phyloP scores from a whole-genome alignment of 768 basidiomycete genomes.

The Trichaptum fuscoviolaceum region DNA sequence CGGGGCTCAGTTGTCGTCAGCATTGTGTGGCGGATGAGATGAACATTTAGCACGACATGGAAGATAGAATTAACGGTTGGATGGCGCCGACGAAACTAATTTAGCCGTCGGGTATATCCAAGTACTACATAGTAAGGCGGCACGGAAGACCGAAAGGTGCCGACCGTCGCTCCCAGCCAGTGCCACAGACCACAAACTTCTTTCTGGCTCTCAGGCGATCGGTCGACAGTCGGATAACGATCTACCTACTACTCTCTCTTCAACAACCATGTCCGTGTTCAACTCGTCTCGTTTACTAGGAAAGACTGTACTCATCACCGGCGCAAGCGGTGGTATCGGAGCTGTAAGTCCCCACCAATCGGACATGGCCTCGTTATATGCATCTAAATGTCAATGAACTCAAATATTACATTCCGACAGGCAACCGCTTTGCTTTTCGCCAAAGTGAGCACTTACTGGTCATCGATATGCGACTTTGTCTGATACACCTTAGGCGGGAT shows the following conservation, averaged over 20 bases:
- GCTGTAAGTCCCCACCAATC: constrained; percentile 47
- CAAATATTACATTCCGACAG: constrained; percentile 31
- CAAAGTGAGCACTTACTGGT: constrained; percentile 41
- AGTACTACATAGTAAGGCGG: background rate
- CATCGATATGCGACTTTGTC: background rate
- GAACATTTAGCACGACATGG: background rate
- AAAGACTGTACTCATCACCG: constrained; percentile 85
- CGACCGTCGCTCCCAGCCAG: background rate
- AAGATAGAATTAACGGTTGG: background rate
- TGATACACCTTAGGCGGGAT: constrained; percentile 54
- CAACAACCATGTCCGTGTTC: constrained; percentile 64
- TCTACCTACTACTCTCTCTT: constrained; percentile 11
- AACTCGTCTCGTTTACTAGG: constrained; percentile 73
- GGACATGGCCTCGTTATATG: background rate
- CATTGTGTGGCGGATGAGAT: background rate
- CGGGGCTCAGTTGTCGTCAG: background rate
- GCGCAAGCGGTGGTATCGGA: constrained; percentile 87
- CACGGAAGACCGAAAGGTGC: background rate
- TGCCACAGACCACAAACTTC: background rate
- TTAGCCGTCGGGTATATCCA: background rate
- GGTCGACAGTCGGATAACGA: background rate
- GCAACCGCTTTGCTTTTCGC: constrained; percentile 88
- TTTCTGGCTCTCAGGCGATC: background rate
- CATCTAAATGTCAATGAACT: constrained; percentile 2
- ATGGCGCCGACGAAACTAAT: too few species aligned